Evolutionary conservation across 2,329 filamentous ascomycete genomes (phyloP).

Genomic region (Ophiocordyceps camponoti-floridani): DNA sequence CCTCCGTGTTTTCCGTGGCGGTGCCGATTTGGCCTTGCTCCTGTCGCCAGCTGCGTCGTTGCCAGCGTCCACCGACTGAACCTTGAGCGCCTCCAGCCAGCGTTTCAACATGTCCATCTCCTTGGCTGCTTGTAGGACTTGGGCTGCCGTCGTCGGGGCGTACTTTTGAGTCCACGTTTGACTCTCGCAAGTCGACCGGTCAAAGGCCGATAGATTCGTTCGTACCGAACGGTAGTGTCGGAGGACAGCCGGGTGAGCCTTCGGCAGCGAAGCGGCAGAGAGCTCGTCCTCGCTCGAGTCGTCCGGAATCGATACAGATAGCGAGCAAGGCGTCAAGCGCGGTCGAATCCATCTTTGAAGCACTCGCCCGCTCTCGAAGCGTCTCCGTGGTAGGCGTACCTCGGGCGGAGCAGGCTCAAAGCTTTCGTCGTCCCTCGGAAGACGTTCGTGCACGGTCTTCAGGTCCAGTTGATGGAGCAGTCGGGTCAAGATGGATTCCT

Average conservation of each 20-base stretch:
- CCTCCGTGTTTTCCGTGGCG: slow-evolving; percentile 33
- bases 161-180: slow-evolving; percentile 73
- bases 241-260: slow-evolving; percentile 38
- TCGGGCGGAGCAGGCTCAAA: slow-evolving; percentile 26
- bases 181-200: slow-evolving; percentile 57
- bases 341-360: slow-evolving; percentile 29
- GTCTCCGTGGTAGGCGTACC: slow-evolving; percentile 34
- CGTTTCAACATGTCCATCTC: slow-evolving; percentile 57
- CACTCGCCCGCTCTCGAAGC: slow-evolving; percentile 38
- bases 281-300: slow-evolving; percentile 19
- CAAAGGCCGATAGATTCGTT: slow-evolving; percentile 57
- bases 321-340: slow-evolving; percentile 21
- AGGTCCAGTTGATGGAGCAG: slow-evolving; percentile 11
- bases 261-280: slow-evolving; percentile 3
- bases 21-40: slow-evolving; percentile 11
- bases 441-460: slow-evolving; percentile 8
- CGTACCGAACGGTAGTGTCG: slow-evolving; percentile 42
- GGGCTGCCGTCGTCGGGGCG: slow-evolving; percentile 45
- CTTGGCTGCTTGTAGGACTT: slow-evolving; percentile 58
- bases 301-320: slow-evolving; percentile 2
- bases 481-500: slow-evolving; percentile 24
- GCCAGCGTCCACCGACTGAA: slow-evolving; percentile 58
- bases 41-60: slow-evolving; percentile 14
- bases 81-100: slow-evolving; percentile 63
- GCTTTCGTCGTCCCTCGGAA: slow-evolving; percentile 15